phyloP scores from a whole-genome alignment of 2,329 filamentous ascomycete genomes.

The Zarea fungicola region DNA sequence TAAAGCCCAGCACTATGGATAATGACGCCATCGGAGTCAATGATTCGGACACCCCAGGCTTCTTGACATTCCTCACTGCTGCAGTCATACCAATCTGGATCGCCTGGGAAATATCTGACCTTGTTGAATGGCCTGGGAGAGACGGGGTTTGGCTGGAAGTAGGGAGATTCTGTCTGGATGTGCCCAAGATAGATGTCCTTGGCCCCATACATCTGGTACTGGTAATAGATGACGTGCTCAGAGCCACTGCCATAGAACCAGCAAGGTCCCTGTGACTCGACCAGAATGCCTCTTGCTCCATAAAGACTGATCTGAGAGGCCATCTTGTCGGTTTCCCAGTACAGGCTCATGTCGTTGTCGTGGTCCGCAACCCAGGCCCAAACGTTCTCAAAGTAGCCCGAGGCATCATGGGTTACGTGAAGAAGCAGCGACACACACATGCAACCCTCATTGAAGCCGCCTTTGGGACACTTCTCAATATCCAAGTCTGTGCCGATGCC shows the following conservation, averaged over 20 bases:
- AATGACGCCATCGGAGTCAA: conserved; percentile 41
- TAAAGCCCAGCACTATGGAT: conserved; percentile 52
- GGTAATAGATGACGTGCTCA: conserved; percentile 46
- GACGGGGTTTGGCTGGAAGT: conserved; percentile 48
- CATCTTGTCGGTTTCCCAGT: not conserved
- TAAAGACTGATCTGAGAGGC: conserved; percentile 28
- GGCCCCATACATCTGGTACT: conserved; percentile 46
- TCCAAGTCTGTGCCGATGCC: conserved; percentile 18
- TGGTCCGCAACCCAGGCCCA: conserved; percentile 69
- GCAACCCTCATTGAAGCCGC: conserved; percentile 41
- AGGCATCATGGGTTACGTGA: conserved; percentile 39
- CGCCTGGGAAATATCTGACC: conserved; percentile 4
- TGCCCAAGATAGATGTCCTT: conserved; percentile 45
- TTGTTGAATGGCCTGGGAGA: conserved; percentile 38
- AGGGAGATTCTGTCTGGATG: conserved; percentile 52
- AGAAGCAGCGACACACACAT: conserved; percentile 52
- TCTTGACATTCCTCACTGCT: conserved; percentile 28
- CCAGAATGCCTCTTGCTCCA: conserved; percentile 30
- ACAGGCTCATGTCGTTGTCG: conserved; percentile 35
- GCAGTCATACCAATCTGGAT: conserved; percentile 14
- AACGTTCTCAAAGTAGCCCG: conserved; percentile 45
- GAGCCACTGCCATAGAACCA: conserved; percentile 46
- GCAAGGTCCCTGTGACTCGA: conserved; percentile 24
- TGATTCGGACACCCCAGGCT: conserved; percentile 47
- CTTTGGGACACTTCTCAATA: conserved; percentile 19